Evolutionary conservation across 805 yeast species (phyloP), one percentile per base, ranked within the genome.

Genomic region (Sugiyamaella valdiviana): DNA sequence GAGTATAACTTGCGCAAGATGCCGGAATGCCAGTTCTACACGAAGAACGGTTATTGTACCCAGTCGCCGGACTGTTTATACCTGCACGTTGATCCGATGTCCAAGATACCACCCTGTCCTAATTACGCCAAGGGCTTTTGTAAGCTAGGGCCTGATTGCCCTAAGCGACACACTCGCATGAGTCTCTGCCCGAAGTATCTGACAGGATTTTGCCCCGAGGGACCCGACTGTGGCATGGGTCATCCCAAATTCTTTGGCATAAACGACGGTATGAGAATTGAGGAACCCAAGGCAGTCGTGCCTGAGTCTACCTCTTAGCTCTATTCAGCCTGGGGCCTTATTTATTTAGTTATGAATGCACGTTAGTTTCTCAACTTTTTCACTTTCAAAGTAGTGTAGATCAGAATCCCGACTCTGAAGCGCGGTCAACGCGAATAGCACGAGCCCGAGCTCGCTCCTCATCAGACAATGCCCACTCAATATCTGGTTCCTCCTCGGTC

Each of bases 31-130:
- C 77, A 88, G 20, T 86, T 87, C 65, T 91, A 78, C 65, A 75
- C 88, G 39, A 82, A 87, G 38, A 80, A 79, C 56, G 74, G 70
- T 12, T 55, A 49, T 42, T 91, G 99, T 65, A 84, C 95, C 5
- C 96, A 89, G 64, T 78, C 89, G 0, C 93, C 95, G 1, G 99
- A 93, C 62, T 93, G 99, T 64, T 80, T 88, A 48, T 93, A 88
- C 65, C 72, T 86, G 46, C 99, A 93, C 63, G 82, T 90, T 23
- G 96, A 90, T 62, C 96, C 97, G 4, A 82, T 78, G 59, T 78
- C 83, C 57, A 85, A 85, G 65, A 80, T 90, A n/a, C 95, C 96
- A 0, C 85, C 83, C 51, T 93, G 99, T 61, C 76, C 75, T 45
- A 82, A 83, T 59, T 93, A 90, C 63, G 82, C 83, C 44, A 72